Percentiles rank a stretch among this genome's conserved stretches.
phyloP scores from a whole-genome alignment of 176 grass and related monocot genomes.

The Musa itinerans region DNA sequence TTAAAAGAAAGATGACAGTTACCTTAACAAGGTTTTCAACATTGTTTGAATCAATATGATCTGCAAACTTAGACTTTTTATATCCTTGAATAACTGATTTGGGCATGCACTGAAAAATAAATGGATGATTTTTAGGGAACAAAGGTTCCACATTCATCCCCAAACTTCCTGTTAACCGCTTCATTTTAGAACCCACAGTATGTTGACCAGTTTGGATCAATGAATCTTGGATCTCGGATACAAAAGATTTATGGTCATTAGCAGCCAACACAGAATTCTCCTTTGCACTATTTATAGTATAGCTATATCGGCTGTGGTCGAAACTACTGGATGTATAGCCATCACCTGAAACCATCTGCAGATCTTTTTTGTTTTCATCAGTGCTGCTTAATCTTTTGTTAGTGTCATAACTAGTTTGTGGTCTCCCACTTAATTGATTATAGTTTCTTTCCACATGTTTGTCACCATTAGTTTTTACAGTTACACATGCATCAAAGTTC shows the following conservation, averaged over 20 bases:
- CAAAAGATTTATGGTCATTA: neutral
- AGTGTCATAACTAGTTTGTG: neutral
- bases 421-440: neutral
- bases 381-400: neutral
- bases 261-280: neutral
- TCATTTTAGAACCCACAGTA: slow-evolving; percentile 1
- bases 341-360: neutral
- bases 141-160: neutral
- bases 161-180: neutral
- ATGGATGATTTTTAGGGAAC: neutral
- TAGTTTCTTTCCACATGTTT: slow-evolving; percentile 7
- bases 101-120: neutral
- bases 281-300: neutral
- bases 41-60: neutral
- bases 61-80: slow-evolving; percentile 2
- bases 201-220: slow-evolving; percentile 6
- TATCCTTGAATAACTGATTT: slow-evolving; percentile 6
- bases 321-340: neutral
- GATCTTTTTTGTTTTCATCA: neutral
- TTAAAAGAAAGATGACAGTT: neutral
- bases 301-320: too few species aligned
- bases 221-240: neutral
- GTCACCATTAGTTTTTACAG: neutral
- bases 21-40: too few species aligned
- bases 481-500: neutral